These are phyloP conservation scores for Dissophora ornata DNA, from an alignment of 192 early-diverging fungal genomes.

Conservation along the genomic window DNA sequence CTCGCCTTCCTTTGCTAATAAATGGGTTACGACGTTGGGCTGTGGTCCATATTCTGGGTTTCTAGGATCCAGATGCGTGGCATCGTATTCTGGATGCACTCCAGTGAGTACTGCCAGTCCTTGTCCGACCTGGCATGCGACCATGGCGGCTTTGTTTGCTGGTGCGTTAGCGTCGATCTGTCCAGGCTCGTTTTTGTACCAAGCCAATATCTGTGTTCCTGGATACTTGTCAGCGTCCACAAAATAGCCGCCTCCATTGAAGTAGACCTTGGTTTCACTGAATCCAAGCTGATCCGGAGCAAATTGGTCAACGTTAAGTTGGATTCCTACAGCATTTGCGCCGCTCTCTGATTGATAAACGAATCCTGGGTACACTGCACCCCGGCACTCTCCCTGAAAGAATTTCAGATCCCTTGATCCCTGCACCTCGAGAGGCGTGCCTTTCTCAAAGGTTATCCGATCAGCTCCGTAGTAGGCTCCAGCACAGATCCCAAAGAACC, in stretches of 20 bases:
- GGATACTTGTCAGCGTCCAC: conserved; percentile 48
- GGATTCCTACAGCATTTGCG: conserved; percentile 23
- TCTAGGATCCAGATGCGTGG: conserved; percentile 61
- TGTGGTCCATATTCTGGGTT: conserved; percentile 61
- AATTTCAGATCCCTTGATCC: conserved; percentile 82
- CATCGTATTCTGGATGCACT: conserved; percentile 86
- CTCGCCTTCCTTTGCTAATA: conserved; percentile 60
- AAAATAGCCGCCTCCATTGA: conserved; percentile 83
- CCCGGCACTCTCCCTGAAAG: conserved; percentile 73
- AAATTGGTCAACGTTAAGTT: conserved; percentile 6
- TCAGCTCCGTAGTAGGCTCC: conserved; percentile 85
- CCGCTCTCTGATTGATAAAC: conserved; percentile 71
- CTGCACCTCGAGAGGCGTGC: conserved; percentile 70
- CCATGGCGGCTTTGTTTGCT: conserved; percentile 67
- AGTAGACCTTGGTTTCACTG: conserved; percentile 61
- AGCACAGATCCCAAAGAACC: conserved; percentile 93
- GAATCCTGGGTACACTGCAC: conserved; percentile 85
- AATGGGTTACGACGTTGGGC: conserved; percentile 57
- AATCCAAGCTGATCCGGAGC: conserved; percentile 24
- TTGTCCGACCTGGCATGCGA: conserved; percentile 74
- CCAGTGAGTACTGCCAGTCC: conserved; percentile 81
- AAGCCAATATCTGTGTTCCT: conserved; percentile 54
- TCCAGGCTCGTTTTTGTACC: conserved; percentile 19
- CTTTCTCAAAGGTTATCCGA: conserved; percentile 83
- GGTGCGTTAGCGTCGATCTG: conserved; percentile 18